Base-by-base conservation (phyloP, 139 green algal species). In the Gonium pectorale region DNA sequence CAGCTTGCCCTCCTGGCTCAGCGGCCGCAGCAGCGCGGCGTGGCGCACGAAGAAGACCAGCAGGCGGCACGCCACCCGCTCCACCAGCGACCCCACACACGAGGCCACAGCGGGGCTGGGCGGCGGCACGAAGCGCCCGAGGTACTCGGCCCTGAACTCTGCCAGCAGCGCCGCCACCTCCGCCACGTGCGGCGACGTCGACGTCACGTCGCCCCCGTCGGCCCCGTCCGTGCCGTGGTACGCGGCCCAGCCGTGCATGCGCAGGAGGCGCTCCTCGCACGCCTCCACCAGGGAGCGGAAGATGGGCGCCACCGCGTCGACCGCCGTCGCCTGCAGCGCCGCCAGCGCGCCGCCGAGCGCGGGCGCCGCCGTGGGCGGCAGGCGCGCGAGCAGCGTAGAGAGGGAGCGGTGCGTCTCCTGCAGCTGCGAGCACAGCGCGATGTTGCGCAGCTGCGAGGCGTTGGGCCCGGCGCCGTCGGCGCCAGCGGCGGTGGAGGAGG, bases 11-110 rank as follows among this genome's bases (percentile, higher is more conserved):
- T 40, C 3, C 52, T 88, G 97, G 72, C 66, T 93, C 88, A 98
- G 89, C n/a, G 92, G 90, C 19, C 95, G 87, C 72, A 98, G 83
- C 68, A 99, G 91, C 22, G 92, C 85, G 9, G 94, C 96, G 69
- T 99, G 95, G 0, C 96, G 93, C 72, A 99, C 92, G 52, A 97
- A 98, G 80, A 98, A 95, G 52, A 96, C 86, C 37, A 99, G 87
- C 68, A 97, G 31, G 15, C 97, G 94, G 2, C 86, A 86, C 26
- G 94, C 95, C 86, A 98, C 93, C 63, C 94, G 89, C 89, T 97
- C 90, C 68, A 93, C 90, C 31, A 98, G 89, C 17, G 87, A 71
- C 26, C 67, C 85, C 38, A 83, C 87, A 29, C 94, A 94, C 24
- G 90, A 94, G 11, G 89, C 73, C 27, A 90, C 79, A 26, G 33